Evolutionary conservation across 331 rosid species (phyloP), one percentile per base, ranked within the genome.

Genomic region (Rosa hybrid): DNA sequence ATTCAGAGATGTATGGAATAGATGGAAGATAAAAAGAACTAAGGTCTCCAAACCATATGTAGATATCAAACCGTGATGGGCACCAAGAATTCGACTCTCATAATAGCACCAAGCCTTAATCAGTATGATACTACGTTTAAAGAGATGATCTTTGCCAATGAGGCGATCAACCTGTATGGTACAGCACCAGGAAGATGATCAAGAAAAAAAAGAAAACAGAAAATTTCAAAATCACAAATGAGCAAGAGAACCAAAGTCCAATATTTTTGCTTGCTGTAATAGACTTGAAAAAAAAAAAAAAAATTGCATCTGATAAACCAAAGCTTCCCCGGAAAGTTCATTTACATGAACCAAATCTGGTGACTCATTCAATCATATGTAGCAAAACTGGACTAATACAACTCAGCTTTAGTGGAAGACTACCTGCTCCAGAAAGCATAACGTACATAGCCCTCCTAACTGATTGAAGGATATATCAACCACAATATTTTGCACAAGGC

Each of bases 341-440:
- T 73, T 23, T 30, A 73, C 69, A 67, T 25, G 49, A 74, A 6
- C n/a, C 1, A 56, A 23, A 60, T 75, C 53, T 75, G 70, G 78
- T 34, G 63, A 13, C 41, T 8, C 21, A 41, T 74, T 60, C 77
- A 74, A 68, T 56, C 42, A 34, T 25, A 68, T 21, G 49, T 20
- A 78, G 38, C 21, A 56, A 41, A 41, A 17, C 21, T 12, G 20
- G 63, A 76, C 60, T 25, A 16, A 46, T 25, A 45, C 48, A 76
- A 67, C 41, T 23, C 60, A 46, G 60, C 60, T 76, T 11, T 44
- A 71, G 49, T 16, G 41, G 49, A 77, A 71, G 30, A 63, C 77
- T 90, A 94, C 98, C 98, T 92, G 88, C 86, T 94, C 98, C 81
- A 94, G 97, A 88, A 94, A 94, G 83, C 97, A 92, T 72, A 94